phyloP scores from a whole-genome alignment of 352 stramenopile species.

The Phytophthora megakarya region DNA sequence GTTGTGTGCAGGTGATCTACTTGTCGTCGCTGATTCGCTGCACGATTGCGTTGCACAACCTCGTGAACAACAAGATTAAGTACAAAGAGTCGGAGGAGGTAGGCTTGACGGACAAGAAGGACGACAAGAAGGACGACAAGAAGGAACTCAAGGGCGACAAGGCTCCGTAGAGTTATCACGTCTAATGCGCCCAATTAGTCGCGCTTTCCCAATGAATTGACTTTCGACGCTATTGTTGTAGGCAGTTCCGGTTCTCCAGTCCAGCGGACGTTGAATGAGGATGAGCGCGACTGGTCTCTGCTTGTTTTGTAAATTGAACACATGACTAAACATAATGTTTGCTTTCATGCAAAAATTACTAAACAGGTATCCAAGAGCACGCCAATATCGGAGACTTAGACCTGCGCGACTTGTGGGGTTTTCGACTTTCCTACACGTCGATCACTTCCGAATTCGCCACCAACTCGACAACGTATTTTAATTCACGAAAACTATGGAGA shows the following conservation, averaged over 20 bases:
- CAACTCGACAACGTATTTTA: constrained; percentile 3
- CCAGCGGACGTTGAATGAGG: too few species aligned
- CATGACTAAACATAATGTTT: neutral
- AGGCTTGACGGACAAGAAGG: constrained; percentile 72
- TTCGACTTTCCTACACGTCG: constrained; percentile 21
- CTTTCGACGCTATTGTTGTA: constrained; percentile 16
- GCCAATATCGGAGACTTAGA: constrained; percentile 22
- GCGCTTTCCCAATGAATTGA: constrained; percentile 28
- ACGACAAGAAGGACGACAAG: constrained; percentile 61
- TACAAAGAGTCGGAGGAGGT: constrained; percentile 92
- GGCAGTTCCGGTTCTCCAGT: neutral
- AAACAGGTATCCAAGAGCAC: neutral
- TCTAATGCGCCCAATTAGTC: constrained; percentile 23
- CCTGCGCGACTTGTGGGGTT: constrained; percentile 1
- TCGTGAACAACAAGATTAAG: constrained; percentile 99
- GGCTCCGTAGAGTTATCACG: constrained; percentile 44
- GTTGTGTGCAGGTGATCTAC: constrained; percentile 91
- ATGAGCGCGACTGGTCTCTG: neutral
- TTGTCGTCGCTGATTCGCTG: constrained; percentile 97
- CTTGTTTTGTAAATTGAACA: neutral
- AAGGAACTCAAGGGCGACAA: constrained; percentile 58
- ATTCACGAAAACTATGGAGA: constrained; percentile 20
- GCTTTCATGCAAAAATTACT: neutral
- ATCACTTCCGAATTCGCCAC: constrained; percentile 29
- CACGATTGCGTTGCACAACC: constrained; percentile 98